phyloP scores from a whole-genome alignment of 331 rosid genomes.

The Telfairia occidentalis region DNA sequence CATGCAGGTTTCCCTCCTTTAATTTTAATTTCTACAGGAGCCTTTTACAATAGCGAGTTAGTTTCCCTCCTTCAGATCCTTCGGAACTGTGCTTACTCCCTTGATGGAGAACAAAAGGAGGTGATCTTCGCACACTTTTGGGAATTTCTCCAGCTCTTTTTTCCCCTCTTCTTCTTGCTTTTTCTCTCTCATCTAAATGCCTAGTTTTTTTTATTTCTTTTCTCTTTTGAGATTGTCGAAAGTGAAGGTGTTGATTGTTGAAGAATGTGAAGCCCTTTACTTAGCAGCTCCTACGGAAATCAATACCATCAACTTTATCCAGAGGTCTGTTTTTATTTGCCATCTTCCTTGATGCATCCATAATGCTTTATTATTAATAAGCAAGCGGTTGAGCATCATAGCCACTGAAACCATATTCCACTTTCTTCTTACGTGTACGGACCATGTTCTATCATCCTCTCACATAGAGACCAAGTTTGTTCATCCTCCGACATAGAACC shows the following conservation, averaged over 20 bases:
- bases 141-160: neutral
- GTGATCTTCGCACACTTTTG: neutral
- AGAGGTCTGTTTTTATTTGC: neutral
- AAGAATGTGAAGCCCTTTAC: neutral
- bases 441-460: neutral
- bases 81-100: neutral
- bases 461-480: neutral
- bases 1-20: neutral
- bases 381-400: neutral
- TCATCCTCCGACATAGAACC: neutral
- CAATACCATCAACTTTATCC: neutral
- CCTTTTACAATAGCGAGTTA: neutral
- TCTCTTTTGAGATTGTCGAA: neutral
- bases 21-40: neutral
- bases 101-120: neutral
- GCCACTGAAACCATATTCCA: neutral
- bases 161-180: neutral
- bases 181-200: neutral
- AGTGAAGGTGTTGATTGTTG: neutral
- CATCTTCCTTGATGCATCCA: neutral
- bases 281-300: neutral
- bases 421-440: neutral
- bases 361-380: neutral
- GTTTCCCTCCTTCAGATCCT: neutral
- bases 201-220: neutral